Conservation (phyloP, 164 flowering plant species). For the Cinnamomum micranthum region DNA sequence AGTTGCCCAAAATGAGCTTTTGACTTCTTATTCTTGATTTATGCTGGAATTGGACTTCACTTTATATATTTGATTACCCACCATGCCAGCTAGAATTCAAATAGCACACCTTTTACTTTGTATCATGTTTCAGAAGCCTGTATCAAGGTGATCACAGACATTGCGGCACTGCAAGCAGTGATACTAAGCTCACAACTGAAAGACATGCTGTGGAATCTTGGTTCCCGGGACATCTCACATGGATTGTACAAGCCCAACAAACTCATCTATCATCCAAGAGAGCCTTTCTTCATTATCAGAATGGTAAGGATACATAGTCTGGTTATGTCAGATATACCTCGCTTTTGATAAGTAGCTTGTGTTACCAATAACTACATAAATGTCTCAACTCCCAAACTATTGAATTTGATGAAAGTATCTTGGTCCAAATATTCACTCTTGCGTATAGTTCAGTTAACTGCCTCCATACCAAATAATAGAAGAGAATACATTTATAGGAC, state of each 20-base stretch:
- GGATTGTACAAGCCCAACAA: slow-evolving; percentile 62
- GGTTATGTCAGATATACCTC: background rate
- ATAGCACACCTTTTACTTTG: background rate
- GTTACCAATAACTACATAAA: background rate
- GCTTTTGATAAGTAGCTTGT: background rate
- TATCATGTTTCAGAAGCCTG: slow-evolving; percentile 31
- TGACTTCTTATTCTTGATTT: background rate
- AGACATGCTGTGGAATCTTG: slow-evolving; percentile 50
- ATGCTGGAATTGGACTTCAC: background rate
- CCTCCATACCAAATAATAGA: too few species aligned
- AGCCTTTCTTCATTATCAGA: slow-evolving; percentile 70
- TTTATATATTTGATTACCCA: background rate
- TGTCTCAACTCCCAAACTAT: background rate
- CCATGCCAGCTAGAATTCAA: background rate
- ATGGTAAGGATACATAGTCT: slow-evolving; percentile 37
- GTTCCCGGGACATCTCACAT: slow-evolving; percentile 27
- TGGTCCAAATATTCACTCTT: background rate
- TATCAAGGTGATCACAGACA: slow-evolving; percentile 44
- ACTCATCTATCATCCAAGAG: slow-evolving; percentile 65
- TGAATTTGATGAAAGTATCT: background rate
- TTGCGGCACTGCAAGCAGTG: slow-evolving; percentile 58
- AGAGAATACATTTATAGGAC: too few species aligned
- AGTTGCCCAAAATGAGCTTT: background rate
- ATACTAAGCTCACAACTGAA: slow-evolving; percentile 72
- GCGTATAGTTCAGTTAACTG: background rate